Percentiles rank a stretch among this genome's conserved stretches.
phyloP scores from a whole-genome alignment of 176 grass and related monocot genomes.

The Carex parvula region DNA sequence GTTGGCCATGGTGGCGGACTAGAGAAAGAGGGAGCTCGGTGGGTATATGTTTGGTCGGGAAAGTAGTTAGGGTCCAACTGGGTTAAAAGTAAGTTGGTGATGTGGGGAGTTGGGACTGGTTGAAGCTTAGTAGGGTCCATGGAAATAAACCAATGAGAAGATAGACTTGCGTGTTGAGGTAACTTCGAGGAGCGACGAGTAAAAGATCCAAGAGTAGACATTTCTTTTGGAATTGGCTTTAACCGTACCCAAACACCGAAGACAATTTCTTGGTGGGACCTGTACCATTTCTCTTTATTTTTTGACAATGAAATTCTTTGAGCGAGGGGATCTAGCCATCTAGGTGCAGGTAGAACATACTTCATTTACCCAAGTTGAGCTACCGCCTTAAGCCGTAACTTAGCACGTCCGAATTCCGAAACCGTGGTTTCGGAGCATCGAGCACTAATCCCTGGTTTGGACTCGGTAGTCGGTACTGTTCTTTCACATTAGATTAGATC shows the following conservation, averaged over 20 bases:
- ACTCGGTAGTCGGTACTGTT: background rate
- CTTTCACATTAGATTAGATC: background rate
- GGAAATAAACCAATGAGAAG: background rate
- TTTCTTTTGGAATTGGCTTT: background rate
- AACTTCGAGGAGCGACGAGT: background rate
- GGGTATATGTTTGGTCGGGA: background rate
- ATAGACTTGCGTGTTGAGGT: background rate
- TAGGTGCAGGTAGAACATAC: background rate
- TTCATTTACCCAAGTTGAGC: background rate
- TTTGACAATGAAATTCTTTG: background rate
- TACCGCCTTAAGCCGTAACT: background rate
- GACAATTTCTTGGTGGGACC: background rate
- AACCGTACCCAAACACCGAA: background rate
- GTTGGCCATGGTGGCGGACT: background rate
- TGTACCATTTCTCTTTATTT: background rate
- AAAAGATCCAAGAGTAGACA: background rate
- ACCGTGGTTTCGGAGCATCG: background rate
- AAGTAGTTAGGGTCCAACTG: background rate
- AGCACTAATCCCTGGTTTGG: background rate
- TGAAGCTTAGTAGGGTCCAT: background rate
- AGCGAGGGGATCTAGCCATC: background rate
- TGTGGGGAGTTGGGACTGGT: background rate
- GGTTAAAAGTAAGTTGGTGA: background rate
- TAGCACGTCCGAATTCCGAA: background rate
- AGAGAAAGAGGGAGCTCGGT: background rate